Base-by-base conservation (phyloP, 352 stramenopile species). In the Globisporangium cederbergense region DNA sequence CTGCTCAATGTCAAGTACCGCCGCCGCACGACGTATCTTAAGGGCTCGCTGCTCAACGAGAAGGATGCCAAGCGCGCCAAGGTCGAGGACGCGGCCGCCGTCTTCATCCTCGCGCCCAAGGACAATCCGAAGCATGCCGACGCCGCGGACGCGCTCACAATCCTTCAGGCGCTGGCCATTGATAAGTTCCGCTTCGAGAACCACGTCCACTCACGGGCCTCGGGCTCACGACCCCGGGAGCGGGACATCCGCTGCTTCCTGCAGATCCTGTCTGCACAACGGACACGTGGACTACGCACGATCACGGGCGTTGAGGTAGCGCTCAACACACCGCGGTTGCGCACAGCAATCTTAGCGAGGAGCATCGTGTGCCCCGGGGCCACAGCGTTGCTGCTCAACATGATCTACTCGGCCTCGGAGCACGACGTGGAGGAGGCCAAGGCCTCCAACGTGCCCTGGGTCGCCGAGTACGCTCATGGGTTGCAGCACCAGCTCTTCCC, bases 401-500 rank as follows among this genome's bases (percentile, higher is more conserved):
- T 89, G 16, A 74, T 89, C 25, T 84, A 77, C 49, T 86, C 76
- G 14, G 69, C 76, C 0, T 70, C 76, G 10, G 77, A 86, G 60
- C 60, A 62, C 2, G 64, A 79, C 7, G 66, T 81, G 0, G 59
- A 58, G 9, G 69, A 76, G 50, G 75, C 64, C 9, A 71, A 82
- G 36, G 49, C 56, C 10, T 79, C 75, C 4, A 73, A 67, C 25
- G 71, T 79, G 46, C 79, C 70, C 9, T 89, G 79, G 79, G 81
- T 86, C 28, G 68, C 64, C 8, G 79, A 89, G 66, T 89, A 89
- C 45, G 67, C 77, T 13, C 56, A 71, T 10, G 79, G 77, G 2
- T 66, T 89, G 58, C 76, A 86, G 58, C 75, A 86, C 54, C 73
- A 86, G 51, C 43, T 89, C 3, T 87, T 83, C 38, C 74, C 79